These are phyloP conservation scores for Kodamaea sp. DNA, from an alignment of 1,139 yeast species.

Conservation along the genomic window DNA sequence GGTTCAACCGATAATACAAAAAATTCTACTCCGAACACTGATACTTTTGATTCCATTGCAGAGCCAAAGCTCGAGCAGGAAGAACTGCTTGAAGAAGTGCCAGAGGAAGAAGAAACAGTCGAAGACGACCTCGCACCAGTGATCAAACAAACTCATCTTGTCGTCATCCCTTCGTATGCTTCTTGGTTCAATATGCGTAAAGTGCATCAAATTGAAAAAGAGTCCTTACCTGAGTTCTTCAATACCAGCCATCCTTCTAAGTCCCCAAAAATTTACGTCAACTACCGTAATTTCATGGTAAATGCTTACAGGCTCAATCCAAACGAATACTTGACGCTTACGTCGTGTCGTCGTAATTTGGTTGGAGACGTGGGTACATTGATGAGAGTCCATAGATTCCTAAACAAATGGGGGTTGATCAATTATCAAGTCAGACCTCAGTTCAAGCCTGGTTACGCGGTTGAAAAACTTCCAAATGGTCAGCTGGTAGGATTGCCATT, in stretches of 20 bases:
- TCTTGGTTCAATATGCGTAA: slow-evolving; percentile 82
- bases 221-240: slow-evolving; percentile 91
- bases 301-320: slow-evolving; percentile 92
- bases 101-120: slow-evolving; percentile 11
- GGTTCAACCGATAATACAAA: slow-evolving; percentile 1
- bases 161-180: slow-evolving; percentile 91
- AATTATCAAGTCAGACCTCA: slow-evolving; percentile 87
- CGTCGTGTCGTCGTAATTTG: slow-evolving; percentile 91
- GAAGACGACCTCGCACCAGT: slow-evolving; percentile 7
- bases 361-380: slow-evolving; percentile 96
- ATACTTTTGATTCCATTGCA: not conserved
- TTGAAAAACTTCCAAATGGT: slow-evolving; percentile 58
- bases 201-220: slow-evolving; percentile 63
- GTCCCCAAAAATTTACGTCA: slow-evolving; percentile 83
- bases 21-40: slow-evolving; percentile 1
- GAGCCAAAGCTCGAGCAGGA: slow-evolving; percentile 1
- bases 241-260: slow-evolving; percentile 73
- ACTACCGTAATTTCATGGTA: slow-evolving; percentile 91
- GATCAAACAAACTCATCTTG: slow-evolving; percentile 73
- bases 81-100: slow-evolving; percentile 6
- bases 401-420: slow-evolving; percentile 94
- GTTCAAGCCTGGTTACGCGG: slow-evolving; percentile 60
- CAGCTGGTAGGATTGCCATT: slow-evolving; percentile 54
- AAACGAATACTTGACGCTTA: slow-evolving; percentile 85
- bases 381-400: slow-evolving; percentile 84